Conservation (phyloP, 805 yeast species). For the Candida pseudofarinosa region DNA sequence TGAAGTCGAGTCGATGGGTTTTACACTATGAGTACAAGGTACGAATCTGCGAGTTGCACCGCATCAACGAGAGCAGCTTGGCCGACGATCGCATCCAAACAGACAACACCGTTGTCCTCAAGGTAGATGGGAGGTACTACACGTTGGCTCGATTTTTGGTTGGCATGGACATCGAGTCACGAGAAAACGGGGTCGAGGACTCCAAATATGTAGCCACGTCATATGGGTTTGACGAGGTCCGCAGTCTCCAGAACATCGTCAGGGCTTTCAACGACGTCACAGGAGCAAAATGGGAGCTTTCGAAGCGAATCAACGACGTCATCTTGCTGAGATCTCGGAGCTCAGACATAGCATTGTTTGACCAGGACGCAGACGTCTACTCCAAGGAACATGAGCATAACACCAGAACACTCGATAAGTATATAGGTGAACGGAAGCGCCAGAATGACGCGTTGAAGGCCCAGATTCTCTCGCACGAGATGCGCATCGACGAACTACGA, state of each 20-base stretch:
- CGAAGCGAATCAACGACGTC: slow-evolving; percentile 15
- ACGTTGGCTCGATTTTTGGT: slow-evolving; percentile 11
- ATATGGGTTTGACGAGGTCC: slow-evolving; percentile 27
- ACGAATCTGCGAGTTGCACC: background rate
- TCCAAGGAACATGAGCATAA: slow-evolving; percentile 2
- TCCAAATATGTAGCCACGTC: slow-evolving; percentile 9
- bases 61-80: background rate
- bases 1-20: slow-evolving; percentile 14
- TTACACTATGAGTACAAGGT: slow-evolving; percentile 14
- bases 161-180: background rate
- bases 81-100: background rate
- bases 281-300: slow-evolving; percentile 17
- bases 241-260: slow-evolving; percentile 22
- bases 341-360: background rate
- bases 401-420: slow-evolving; percentile 10
- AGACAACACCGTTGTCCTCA: slow-evolving; percentile 18
- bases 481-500: slow-evolving; percentile 16
- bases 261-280: slow-evolving; percentile 27
- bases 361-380: slow-evolving; percentile 6
- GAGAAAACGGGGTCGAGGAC: background rate
- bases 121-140: slow-evolving; percentile 17
- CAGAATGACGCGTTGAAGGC: slow-evolving; percentile 21
- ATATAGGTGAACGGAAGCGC: slow-evolving; percentile 16
- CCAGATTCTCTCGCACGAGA: slow-evolving; percentile 19
- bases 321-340: background rate